Evolutionary conservation across 129 eudicot species (phyloP), one percentile per base, ranked within the genome.

Genomic region (Artemisia annua): DNA sequence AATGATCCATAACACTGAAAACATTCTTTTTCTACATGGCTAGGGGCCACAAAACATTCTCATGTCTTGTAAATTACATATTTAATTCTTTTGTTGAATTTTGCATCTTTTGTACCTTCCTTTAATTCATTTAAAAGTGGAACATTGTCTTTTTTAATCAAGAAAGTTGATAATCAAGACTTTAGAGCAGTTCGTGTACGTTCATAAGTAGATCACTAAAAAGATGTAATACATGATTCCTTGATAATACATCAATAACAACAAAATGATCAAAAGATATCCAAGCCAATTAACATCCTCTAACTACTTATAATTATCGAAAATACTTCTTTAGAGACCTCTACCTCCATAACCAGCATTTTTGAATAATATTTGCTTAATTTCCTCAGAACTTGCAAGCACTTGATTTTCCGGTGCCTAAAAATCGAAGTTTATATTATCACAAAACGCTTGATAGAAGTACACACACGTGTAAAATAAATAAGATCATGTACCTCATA

Each of bases 341-440:
- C 87, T 86, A 73, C 97, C 97, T 49, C 95, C 90, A 79, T 83
- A 88, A 22, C 95, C 88, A 15, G 96, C 97, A 79, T 82, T 91
- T 71, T 82, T 82, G 61, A 71, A 82, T 71, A 86, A 76, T 48
- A 92, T 88, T 68, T 88, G 88, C 81, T 88, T 91, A 13, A 91
- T 79, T 16, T 91, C 96, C 66, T 91, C 92, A 0, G 84, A 61
- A 71, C 85, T 86, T n/a, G 81, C 53, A 16, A 84, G 22, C 11
- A 69, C 48, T 32, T 72, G 83, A 69, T 84, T 77, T 75, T 77
- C 89, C 70, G 61, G 56, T 24, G 73, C 92, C 95, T 91, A 32
- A 35, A 53, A 53, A 53, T 28, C 61, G 12, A 32, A 32, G 12
- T 32, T 32, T 3, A 19, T 14, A 46, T 20, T 9, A 26, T 35